These are phyloP conservation scores for Sporothrix variecibatus DNA, from an alignment of 2,329 filamentous ascomycete genomes.

Conservation along the genomic window DNA sequence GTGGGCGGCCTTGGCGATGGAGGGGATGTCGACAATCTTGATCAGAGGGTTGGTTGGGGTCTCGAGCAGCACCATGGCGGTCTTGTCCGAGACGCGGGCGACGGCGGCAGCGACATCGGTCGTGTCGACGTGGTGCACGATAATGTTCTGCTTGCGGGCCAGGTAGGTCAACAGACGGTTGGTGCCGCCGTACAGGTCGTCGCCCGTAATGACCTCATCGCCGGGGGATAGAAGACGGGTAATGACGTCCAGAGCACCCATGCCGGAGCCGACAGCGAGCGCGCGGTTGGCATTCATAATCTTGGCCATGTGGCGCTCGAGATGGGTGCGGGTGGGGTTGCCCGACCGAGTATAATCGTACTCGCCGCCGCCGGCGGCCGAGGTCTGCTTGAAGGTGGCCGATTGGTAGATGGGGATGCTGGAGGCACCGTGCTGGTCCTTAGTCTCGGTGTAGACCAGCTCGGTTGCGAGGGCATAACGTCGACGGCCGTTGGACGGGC, in stretches of 20 bases:
- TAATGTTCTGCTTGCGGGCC: slow-evolving; percentile 82
- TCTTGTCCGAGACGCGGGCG: slow-evolving; percentile 72
- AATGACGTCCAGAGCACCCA: slow-evolving; percentile 97
- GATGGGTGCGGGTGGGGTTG: slow-evolving; percentile 92
- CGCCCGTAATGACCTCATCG: slow-evolving; percentile 95
- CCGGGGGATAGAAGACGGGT: slow-evolving; percentile 86
- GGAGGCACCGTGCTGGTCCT: slow-evolving; percentile 95
- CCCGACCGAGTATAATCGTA: slow-evolving; percentile 99
- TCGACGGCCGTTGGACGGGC: slow-evolving; percentile 74
- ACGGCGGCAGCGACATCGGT: slow-evolving; percentile 73
- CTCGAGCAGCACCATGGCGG: slow-evolving; percentile 92
- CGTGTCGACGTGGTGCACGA: slow-evolving; percentile 96
- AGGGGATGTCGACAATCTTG: slow-evolving; percentile 91
- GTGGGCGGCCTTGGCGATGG: slow-evolving; percentile 76
- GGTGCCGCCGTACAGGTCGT: slow-evolving; percentile 94
- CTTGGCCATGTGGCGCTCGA: slow-evolving; percentile 96
- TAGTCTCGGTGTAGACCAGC: slow-evolving; percentile 92
- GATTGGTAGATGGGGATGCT: slow-evolving; percentile 98
- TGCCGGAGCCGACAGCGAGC: slow-evolving; percentile 91
- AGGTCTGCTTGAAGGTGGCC: slow-evolving; percentile 94
- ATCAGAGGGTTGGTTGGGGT: slow-evolving; percentile 97
- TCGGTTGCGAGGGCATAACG: slow-evolving; percentile 95
- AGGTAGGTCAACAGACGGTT: slow-evolving; percentile 93
- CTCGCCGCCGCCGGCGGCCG: slow-evolving; percentile 76
- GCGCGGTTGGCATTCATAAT: slow-evolving; percentile 95